Base-by-base conservation (phyloP, 2,329 filamentous ascomycete genomes). In the Aspergillus amoenus region DNA sequence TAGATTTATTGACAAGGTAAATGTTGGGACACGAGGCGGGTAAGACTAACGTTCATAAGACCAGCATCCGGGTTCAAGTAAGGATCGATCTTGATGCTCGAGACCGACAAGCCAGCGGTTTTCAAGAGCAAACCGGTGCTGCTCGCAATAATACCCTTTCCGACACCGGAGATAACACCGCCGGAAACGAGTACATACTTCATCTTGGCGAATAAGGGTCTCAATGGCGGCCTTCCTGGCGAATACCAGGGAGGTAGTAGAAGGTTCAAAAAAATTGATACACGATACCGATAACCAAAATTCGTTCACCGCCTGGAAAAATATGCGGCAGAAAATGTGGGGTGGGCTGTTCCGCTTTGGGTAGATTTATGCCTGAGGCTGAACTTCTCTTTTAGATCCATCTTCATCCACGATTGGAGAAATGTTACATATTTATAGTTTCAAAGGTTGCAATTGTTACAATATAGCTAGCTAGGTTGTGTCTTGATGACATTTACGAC, bases 121-220 rank as follows among this genome's bases (percentile, higher is more conserved):
- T 71, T 70, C 50, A 70, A 58, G 17, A 72, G 62, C 55, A 71
- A 56, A 34, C 69, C 69, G 59, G 63, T 66, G 55, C 64, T 70
- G 72, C 71, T 83, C 85, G 85, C 86, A 74, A 89, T 88, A 57
- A 89, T 85, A 76, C 83, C 88, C 71, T 83, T 83, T 60, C 81
- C 81, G 56, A 83, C 78, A 61, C 80, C 81, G 63, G 73, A 76
- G 56, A 80, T 80, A 64, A 79, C 77, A 70, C 88, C 89, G 82
- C 89, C 89, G 66, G 88, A 90, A 65, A 91, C 88, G 65, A 91
- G 81, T 76, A 92, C 87, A 81, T 91, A 91, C 80, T 91, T 90
- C 88, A 91, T 92, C 70, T 78, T 85, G 49, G 39, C 55, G 34
- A 45, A 46, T 45, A 32, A 24, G 32, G 27, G 21, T 40, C n/a